Conservation (phyloP, 805 yeast species). For the Komagataella kurtzmanii region DNA sequence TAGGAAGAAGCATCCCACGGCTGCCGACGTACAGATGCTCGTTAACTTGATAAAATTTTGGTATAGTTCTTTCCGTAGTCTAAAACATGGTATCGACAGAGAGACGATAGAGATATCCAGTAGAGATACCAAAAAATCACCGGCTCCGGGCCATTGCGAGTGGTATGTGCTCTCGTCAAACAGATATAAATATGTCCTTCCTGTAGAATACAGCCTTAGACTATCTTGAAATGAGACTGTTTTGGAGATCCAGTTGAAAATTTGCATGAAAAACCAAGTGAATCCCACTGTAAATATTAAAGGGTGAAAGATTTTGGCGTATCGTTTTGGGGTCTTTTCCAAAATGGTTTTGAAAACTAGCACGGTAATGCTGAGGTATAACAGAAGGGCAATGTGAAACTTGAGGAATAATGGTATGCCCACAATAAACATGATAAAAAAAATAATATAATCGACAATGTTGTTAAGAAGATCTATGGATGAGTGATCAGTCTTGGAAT, state of each 20-base stretch:
- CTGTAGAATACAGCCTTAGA: slow-evolving; percentile 50
- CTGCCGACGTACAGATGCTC: slow-evolving; percentile 38
- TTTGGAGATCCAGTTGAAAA: slow-evolving; percentile 39
- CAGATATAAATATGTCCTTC: slow-evolving; percentile 47
- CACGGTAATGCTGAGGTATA: slow-evolving; percentile 50
- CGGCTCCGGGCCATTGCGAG: slow-evolving; percentile 60
- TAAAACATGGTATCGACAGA: slow-evolving; percentile 64
- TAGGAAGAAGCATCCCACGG: slow-evolving; percentile 31
- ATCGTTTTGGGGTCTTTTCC: slow-evolving; percentile 27
- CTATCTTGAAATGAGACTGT: slow-evolving; percentile 33
- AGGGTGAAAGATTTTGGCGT: slow-evolving; percentile 50
- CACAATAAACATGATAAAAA: slow-evolving; percentile 29
- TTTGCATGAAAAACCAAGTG: slow-evolving; percentile 50
- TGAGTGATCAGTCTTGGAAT: slow-evolving; percentile 3
- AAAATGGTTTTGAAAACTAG: slow-evolving; percentile 37
- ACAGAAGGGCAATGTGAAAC: slow-evolving; percentile 41
- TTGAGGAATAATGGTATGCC: slow-evolving; percentile 52
- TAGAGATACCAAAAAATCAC: slow-evolving; percentile 55
- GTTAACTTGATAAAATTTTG: slow-evolving; percentile 44
- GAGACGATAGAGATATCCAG: slow-evolving; percentile 74
- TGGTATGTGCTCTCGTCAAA: slow-evolving; percentile 23
- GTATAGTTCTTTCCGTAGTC: slow-evolving; percentile 50
- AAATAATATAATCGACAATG: slow-evolving; percentile 44
- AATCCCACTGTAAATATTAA: slow-evolving; percentile 51
- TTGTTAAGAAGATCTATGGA: slow-evolving; percentile 18